phyloP scores from a whole-genome alignment of 768 basidiomycete species.

The Hygrocybe coccinea region DNA sequence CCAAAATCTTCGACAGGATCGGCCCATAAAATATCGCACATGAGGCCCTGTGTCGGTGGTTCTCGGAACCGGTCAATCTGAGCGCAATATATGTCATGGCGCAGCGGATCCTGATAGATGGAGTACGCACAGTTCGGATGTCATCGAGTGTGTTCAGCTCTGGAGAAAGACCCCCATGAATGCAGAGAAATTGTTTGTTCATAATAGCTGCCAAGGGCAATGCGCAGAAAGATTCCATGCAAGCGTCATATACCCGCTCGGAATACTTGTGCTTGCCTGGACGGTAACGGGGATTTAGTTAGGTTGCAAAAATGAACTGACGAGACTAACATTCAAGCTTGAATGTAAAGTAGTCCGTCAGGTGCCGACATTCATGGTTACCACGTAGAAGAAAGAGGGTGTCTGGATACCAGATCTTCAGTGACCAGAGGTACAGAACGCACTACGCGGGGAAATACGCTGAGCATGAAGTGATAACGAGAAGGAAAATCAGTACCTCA shows the following conservation, averaged over 20 bases:
- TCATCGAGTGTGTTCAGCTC: conserved; percentile 96
- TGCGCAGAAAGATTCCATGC: conserved; percentile 96
- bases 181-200: conserved; percentile 99
- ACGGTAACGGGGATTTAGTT: background rate
- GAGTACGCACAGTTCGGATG: conserved; percentile 65
- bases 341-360: conserved; percentile 99
- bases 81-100: background rate
- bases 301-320: conserved; percentile 7
- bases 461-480: background rate
- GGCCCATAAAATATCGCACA: conserved; percentile 99
- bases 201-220: conserved; percentile 94
- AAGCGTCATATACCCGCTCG: conserved; percentile 92
- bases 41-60: conserved; percentile 93
- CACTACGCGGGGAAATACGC: conserved; percentile 52
- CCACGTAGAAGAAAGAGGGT: conserved; percentile 95
- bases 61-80: conserved; percentile 98
- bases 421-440: conserved; percentile 93
- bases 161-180: conserved; percentile 94
- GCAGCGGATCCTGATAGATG: background rate
- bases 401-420: conserved; percentile 99
- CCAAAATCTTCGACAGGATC: conserved; percentile 98
- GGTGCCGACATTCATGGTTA: conserved; percentile 97
- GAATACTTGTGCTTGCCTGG: conserved; percentile 98
- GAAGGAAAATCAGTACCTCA: conserved; percentile 48
- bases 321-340: conserved; percentile 87